Evolutionary conservation across 345 rosid genomes (phyloP).

Genomic region (Eucalyptus cloeziana): DNA sequence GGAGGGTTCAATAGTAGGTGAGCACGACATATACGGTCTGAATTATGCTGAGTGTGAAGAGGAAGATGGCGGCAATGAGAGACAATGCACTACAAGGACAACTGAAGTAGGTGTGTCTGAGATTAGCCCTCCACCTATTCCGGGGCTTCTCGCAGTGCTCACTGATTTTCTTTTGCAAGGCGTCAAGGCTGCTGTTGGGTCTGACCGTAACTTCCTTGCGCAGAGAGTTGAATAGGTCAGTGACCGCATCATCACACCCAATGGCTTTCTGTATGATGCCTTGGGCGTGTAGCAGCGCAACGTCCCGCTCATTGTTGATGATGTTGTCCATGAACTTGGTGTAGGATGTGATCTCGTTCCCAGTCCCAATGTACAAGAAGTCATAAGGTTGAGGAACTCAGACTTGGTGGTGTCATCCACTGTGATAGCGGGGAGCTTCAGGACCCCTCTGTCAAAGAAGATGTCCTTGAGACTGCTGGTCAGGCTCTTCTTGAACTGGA

Average conservation of each 20-base stretch:
- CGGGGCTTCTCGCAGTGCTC: slow-evolving; percentile 14
- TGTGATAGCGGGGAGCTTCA: not conserved
- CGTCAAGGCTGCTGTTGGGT: slow-evolving; percentile 4
- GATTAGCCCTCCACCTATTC: slow-evolving; percentile 33
- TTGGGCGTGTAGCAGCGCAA: slow-evolving; percentile 15
- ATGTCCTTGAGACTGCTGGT: not conserved
- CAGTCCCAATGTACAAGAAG: slow-evolving; percentile 12
- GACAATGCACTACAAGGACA: slow-evolving; percentile 36
- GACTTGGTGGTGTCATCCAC: not conserved
- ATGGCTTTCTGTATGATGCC: slow-evolving; percentile 31
- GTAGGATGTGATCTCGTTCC: slow-evolving; percentile 25
- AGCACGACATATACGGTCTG: not conserved
- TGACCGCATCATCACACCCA: slow-evolving; percentile 33
- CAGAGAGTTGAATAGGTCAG: slow-evolving; percentile 26
- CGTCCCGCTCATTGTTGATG: slow-evolving; percentile 27
- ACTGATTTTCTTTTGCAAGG: slow-evolving; percentile 14
- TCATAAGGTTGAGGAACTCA: not conserved
- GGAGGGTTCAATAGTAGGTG: not conserved
- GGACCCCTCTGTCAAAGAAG: not conserved
- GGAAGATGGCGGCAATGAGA: slow-evolving; percentile 18
- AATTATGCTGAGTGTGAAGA: slow-evolving; percentile 23
- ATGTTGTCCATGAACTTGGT: slow-evolving; percentile 32
- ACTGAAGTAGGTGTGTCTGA: slow-evolving; percentile 28
- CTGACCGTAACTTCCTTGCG: slow-evolving; percentile 16
- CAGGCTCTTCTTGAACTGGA: not conserved